Evolutionary conservation across 2,329 filamentous ascomycete species (phyloP).

Genomic region (Cadophora malorum): DNA sequence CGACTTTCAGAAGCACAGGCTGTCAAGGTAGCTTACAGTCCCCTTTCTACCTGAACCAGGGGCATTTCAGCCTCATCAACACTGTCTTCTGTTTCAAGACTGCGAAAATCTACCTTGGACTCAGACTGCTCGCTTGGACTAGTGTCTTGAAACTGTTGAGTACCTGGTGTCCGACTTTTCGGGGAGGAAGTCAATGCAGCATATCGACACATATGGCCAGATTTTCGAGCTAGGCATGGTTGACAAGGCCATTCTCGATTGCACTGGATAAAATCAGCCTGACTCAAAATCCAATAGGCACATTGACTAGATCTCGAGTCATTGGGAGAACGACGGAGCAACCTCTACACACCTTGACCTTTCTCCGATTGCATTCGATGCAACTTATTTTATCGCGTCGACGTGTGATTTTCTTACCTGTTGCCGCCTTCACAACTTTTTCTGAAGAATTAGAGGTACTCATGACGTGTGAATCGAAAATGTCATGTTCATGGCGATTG

Average conservation of each 20-base stretch:
- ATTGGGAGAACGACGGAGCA: too few relatives aligned
- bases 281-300: neutral
- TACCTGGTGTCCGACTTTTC: neutral
- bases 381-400: constrained; percentile 9
- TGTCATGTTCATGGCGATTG: too few relatives aligned
- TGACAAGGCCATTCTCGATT: constrained; percentile 16
- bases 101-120: neutral
- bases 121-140: neutral
- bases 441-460: neutral
- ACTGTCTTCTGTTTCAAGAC: neutral
- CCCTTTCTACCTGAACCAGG: neutral
- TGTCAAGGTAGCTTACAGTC: neutral
- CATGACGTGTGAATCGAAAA: too few relatives aligned
- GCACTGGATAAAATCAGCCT: neutral
- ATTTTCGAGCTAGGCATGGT: constrained; percentile 13
- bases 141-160: neutral
- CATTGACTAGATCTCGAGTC: neutral
- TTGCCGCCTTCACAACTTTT: neutral
- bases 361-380: constrained; percentile 14
- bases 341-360: neutral
- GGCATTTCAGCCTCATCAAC: neutral
- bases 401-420: constrained; percentile 1
- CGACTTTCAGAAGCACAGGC: neutral
- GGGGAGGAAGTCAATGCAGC: neutral
- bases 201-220: constrained; percentile 11